Percentiles rank a stretch among this genome's conserved stretches.
Conservation (phyloP, 148 eudicot species). For the Rhododendron ovatum region DNA sequence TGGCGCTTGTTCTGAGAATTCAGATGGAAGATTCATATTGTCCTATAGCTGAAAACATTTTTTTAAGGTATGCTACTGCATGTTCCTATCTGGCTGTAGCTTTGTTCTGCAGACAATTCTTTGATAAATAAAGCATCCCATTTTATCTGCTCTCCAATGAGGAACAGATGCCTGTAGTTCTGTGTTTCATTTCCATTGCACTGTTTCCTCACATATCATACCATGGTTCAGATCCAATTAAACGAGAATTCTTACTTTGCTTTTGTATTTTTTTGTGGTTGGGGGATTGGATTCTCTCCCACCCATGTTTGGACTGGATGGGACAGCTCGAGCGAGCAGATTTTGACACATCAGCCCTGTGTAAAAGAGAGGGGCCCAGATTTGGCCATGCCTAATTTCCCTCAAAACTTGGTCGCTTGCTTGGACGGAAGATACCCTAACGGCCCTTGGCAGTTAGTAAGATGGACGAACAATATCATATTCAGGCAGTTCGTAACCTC, state of each 20-base stretch:
- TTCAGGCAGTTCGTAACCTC: neutral
- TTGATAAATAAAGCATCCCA: neutral
- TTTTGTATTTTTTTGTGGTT: neutral
- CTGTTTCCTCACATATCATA: neutral
- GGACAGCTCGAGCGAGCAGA: neutral
- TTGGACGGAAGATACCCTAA: neutral
- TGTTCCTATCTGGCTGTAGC: slow-evolving; percentile 2
- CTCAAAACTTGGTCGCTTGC: neutral
- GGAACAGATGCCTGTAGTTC: neutral
- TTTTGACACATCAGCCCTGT: neutral
- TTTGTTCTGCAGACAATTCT: slow-evolving; percentile 3
- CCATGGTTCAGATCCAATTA: neutral
- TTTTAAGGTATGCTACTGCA: neutral
- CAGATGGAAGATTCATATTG: slow-evolving; percentile 6
- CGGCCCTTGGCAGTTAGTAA: neutral
- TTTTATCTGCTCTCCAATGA: neutral
- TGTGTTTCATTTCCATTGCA: neutral
- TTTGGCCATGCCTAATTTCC: neutral
- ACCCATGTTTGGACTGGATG: neutral
- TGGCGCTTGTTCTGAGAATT: slow-evolving; percentile 21
- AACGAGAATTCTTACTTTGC: neutral
- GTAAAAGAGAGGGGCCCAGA: neutral
- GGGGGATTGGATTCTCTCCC: neutral
- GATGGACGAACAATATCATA: neutral
- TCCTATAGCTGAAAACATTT: neutral